These are phyloP conservation scores for Sextonia rubra DNA, from an alignment of 164 flowering plant genomes.

Conservation along the genomic window DNA sequence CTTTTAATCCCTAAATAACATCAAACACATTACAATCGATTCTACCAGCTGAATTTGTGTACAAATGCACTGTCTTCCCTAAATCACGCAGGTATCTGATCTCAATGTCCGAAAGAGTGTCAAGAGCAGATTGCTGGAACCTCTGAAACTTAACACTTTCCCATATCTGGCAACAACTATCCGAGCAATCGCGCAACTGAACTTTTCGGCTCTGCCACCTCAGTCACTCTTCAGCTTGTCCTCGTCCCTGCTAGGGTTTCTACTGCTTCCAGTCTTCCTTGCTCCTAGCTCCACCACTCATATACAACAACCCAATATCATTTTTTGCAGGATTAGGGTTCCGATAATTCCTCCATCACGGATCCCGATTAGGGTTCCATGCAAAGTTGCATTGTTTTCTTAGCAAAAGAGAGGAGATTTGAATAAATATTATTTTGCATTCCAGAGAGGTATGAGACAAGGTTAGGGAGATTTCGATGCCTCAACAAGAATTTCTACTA, in stretches of 20 bases:
- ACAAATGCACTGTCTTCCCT: slow-evolving; percentile 43
- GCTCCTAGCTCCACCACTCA: slow-evolving; percentile 80
- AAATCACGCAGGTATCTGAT: slow-evolving; percentile 41
- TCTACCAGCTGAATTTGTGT: slow-evolving; percentile 59
- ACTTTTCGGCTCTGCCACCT: slow-evolving; percentile 31
- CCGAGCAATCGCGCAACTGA: slow-evolving; percentile 50
- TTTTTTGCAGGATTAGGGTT: not conserved
- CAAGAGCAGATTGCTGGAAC: slow-evolving; percentile 64
- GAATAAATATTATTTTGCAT: not conserved
- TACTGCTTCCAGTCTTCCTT: slow-evolving; percentile 42
- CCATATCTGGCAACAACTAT: slow-evolving; percentile 77
- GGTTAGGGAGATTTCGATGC: not conserved
- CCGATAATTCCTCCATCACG: too few relatives aligned
- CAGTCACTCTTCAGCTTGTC: not conserved
- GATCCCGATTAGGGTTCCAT: not conserved
- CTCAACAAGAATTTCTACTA: not conserved
- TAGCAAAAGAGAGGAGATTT: not conserved
- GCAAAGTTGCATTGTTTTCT: not conserved
- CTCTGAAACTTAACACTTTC: slow-evolving; percentile 63
- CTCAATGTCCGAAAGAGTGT: slow-evolving; percentile 48
- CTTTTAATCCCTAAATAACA: slow-evolving; percentile 69
- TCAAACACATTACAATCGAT: slow-evolving; percentile 64
- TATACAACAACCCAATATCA: slow-evolving; percentile 61
- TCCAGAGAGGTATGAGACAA: not conserved
- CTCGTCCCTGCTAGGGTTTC: slow-evolving; percentile 15